Conservation (phyloP, 116 monocot species). For the Zostera marina region DNA sequence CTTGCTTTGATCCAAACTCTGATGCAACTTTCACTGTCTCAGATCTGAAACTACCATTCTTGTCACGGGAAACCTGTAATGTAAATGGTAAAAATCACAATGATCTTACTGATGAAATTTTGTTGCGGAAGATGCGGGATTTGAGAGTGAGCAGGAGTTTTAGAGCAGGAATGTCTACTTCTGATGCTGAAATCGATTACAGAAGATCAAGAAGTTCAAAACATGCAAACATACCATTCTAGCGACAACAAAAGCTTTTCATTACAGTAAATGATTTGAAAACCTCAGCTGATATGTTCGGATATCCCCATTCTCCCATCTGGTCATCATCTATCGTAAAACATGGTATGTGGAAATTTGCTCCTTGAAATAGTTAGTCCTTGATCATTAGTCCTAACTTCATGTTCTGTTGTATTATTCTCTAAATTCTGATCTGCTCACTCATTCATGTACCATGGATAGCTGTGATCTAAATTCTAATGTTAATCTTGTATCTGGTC, state of each 20-base stretch:
- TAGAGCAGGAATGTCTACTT: conserved; percentile 34
- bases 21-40: background rate
- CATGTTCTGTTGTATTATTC: conserved; percentile 2
- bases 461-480: background rate
- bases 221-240: conserved; percentile 3
- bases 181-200: conserved; percentile 89
- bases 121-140: conserved; percentile 14
- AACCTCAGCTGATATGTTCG: background rate
- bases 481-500: background rate
- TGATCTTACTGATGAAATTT: conserved; percentile 7
- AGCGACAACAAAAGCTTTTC: background rate
- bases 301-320: background rate
- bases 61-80: background rate
- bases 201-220: conserved; percentile 72
- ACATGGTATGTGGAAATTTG: background rate
- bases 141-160: conserved; percentile 24
- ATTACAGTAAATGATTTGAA: background rate
- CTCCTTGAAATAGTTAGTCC: background rate
- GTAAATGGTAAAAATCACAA: conserved; percentile 1
- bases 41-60: conserved; percentile 7
- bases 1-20: no score
- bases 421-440: background rate
- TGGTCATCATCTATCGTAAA: background rate
- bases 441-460: conserved; percentile 1
- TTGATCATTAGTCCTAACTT: conserved; percentile 1